Percentiles rank a stretch among this genome's conserved stretches.
phyloP scores from a whole-genome alignment of 306 rosid species.

The Lotus japonicus region DNA sequence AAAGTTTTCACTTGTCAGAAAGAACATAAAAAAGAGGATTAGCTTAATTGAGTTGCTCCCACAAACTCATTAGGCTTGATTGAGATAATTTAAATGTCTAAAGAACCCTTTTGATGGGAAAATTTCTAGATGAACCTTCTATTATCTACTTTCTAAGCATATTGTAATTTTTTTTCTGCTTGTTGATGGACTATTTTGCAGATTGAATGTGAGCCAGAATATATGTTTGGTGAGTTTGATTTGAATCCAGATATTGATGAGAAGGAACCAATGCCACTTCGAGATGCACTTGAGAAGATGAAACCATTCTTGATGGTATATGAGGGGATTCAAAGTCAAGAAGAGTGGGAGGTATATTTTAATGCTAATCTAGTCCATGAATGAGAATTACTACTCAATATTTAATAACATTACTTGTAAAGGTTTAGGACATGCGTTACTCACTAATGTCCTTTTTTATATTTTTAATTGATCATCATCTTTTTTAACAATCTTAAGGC shows the following conservation, averaged over 20 bases:
- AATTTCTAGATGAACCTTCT: not conserved
- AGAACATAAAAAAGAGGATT: not conserved
- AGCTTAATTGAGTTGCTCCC: not conserved
- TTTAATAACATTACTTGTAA: constrained; percentile 4
- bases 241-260: constrained; percentile 85
- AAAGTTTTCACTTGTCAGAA: not conserved
- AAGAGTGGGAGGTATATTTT: constrained; percentile 90
- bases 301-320: constrained; percentile 91
- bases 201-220: constrained; percentile 93
- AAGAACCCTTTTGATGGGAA: not conserved
- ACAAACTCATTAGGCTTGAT: not conserved
- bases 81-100: not conserved
- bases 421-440: not conserved
- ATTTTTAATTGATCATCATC: not conserved
- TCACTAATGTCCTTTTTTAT: not conserved
- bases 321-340: constrained; percentile 80
- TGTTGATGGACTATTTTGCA: constrained; percentile 38
- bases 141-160: not conserved
- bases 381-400: not conserved
- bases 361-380: constrained; percentile 6
- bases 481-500: constrained; percentile 3
- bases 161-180: not conserved
- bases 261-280: constrained; percentile 71
- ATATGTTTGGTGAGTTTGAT: constrained; percentile 72
- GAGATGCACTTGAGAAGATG: constrained; percentile 85